These are phyloP conservation scores for Pezicula rhizophila DNA, from an alignment of 2,329 filamentous ascomycete species.

Conservation along the genomic window DNA sequence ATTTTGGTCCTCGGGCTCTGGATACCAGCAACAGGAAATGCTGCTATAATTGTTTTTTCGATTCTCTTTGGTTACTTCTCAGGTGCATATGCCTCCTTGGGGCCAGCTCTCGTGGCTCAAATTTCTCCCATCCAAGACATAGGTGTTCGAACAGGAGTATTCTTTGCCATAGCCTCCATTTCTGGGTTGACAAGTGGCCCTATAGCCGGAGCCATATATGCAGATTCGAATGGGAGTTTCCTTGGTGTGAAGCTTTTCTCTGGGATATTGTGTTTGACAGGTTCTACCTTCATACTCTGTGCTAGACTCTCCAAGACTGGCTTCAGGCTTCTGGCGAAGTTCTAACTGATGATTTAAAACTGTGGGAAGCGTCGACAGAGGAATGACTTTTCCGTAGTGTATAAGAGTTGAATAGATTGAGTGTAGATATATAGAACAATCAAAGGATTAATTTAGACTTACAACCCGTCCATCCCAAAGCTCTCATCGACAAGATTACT, in stretches of 20 bases:
- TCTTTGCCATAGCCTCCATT: slow-evolving; percentile 8
- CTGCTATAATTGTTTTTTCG: slow-evolving; percentile 21
- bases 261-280: slow-evolving; percentile 13
- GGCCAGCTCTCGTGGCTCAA: slow-evolving; percentile 7
- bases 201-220: slow-evolving; percentile 9
- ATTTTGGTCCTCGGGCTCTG: slow-evolving; percentile 22
- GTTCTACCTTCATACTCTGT: background rate
- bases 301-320: slow-evolving; percentile 3
- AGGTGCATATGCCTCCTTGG: slow-evolving; percentile 20
- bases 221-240: background rate
- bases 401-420: background rate
- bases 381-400: background rate
- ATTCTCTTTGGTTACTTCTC: slow-evolving; percentile 26
- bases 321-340: background rate
- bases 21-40: slow-evolving; percentile 17
- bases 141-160: slow-evolving; percentile 9
- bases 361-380: too few species aligned
- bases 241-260: slow-evolving; percentile 17
- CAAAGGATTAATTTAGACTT: background rate
- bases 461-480: background rate
- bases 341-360: background rate
- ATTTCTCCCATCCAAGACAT: slow-evolving; percentile 9
- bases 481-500: background rate
- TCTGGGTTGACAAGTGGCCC: slow-evolving; percentile 8
- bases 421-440: background rate